Percentiles rank a stretch among this genome's conserved stretches.
These are phyloP conservation scores for Purpureocillium takamizusanense DNA, from an alignment of 2,329 filamentous ascomycete species.

Conservation along the genomic window DNA sequence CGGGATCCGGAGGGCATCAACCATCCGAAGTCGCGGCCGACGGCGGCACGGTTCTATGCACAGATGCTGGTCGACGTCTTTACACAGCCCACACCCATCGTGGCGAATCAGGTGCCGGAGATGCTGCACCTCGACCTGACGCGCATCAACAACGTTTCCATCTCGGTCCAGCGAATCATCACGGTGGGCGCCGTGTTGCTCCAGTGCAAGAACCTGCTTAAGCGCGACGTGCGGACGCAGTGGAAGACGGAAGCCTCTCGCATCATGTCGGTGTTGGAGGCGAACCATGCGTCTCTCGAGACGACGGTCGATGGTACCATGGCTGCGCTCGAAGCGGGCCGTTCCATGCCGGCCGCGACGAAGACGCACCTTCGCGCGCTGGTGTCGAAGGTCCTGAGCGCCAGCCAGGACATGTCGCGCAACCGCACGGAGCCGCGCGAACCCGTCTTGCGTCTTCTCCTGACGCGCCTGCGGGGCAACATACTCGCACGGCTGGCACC, in stretches of 20 bases:
- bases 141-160: slow-evolving; percentile 42
- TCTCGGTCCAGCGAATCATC: slow-evolving; percentile 46
- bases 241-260: slow-evolving; percentile 69
- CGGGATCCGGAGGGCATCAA: slow-evolving; percentile 62
- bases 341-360: slow-evolving; percentile 56
- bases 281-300: slow-evolving; percentile 38
- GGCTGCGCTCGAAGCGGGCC: slow-evolving; percentile 52
- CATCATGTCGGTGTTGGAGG: slow-evolving; percentile 61
- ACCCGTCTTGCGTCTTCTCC: slow-evolving; percentile 55
- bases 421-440: slow-evolving; percentile 36
- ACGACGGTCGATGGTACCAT: slow-evolving; percentile 51
- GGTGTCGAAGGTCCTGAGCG: slow-evolving; percentile 46
- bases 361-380: slow-evolving; percentile 49
- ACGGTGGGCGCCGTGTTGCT: slow-evolving; percentile 67
- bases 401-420: slow-evolving; percentile 35
- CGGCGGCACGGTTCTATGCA: slow-evolving; percentile 62
- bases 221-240: slow-evolving; percentile 66
- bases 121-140: slow-evolving; percentile 61
- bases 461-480: slow-evolving; percentile 58
- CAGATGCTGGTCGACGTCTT: slow-evolving; percentile 69
- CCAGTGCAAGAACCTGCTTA: slow-evolving; percentile 75
- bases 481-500: slow-evolving; percentile 56
- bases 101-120: slow-evolving; percentile 54
- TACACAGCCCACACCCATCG: slow-evolving; percentile 52
- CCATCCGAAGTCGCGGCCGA: slow-evolving; percentile 52